Percentiles rank a stretch among this genome's conserved stretches.
phyloP scores from a whole-genome alignment of 192 early-diverging fungal species.

The Lunasporangiospora selenospora region DNA sequence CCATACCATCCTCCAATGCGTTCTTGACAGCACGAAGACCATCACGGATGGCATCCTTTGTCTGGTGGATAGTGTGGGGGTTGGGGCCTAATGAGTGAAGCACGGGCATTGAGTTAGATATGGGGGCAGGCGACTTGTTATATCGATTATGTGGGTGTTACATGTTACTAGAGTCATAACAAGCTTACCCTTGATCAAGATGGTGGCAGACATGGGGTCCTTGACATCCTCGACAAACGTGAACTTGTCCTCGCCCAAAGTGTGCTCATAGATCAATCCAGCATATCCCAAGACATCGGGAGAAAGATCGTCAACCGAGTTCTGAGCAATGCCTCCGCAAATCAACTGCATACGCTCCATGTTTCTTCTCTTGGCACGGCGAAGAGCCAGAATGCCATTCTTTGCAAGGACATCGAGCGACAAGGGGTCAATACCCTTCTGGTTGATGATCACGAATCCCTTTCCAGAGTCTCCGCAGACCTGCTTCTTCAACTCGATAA shows the following conservation, averaged over 20 bases:
- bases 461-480: constrained; percentile 86
- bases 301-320: constrained; percentile 96
- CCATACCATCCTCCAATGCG: constrained; percentile 89
- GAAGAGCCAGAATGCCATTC: constrained; percentile 92
- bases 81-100: too few relatives aligned
- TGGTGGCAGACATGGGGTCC: constrained; percentile 88
- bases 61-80: constrained; percentile 90
- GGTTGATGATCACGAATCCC: constrained; percentile 98
- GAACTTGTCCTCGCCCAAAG: constrained; percentile 98
- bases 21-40: constrained; percentile 98
- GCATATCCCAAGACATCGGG: constrained; percentile 87
- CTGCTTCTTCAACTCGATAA: constrained; percentile 97
- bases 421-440: constrained; percentile 99
- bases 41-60: constrained; percentile 98
- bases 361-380: constrained; percentile 98
- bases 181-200: constrained; percentile 87
- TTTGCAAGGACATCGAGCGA: constrained; percentile 97
- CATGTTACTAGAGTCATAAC: neutral
- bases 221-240: constrained; percentile 98
- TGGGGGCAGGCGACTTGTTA: too few relatives aligned
- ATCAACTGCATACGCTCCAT: constrained; percentile 98
- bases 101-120: too few relatives aligned
- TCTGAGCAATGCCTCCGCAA: constrained; percentile 95
- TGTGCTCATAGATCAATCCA: constrained; percentile 95
- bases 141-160: too few relatives aligned